Evolutionary conservation across 2,329 filamentous ascomycete species (phyloP).

Genomic region (Trichoderma cornu-damae): DNA sequence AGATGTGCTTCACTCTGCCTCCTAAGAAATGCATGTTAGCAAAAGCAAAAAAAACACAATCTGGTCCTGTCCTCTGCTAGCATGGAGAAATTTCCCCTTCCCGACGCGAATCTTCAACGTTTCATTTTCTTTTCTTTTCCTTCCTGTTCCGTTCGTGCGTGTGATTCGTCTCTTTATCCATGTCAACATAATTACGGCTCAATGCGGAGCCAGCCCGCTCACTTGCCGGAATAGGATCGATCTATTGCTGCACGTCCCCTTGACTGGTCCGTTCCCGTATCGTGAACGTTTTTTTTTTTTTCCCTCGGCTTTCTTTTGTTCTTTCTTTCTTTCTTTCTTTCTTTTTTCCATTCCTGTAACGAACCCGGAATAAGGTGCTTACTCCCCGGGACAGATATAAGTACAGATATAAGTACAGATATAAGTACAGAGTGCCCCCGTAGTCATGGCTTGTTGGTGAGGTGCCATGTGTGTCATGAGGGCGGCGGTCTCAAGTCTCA

Average conservation of each 20-base stretch:
- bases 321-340: not conserved
- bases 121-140: not conserved
- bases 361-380: not conserved
- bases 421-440: not conserved
- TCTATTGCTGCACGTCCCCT: conserved; percentile 14
- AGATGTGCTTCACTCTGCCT: not conserved
- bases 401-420: not conserved
- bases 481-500: not conserved
- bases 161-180: conserved; percentile 13
- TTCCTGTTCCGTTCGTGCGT: conserved; percentile 3
- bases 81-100: not conserved
- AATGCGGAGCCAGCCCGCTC: conserved; percentile 14
- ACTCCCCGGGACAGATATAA: not conserved
- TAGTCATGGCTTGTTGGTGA: not conserved
- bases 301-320: not conserved
- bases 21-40: not conserved
- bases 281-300: not conserved
- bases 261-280: not conserved
- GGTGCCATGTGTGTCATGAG: not conserved
- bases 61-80: not conserved
- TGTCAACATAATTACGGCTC: conserved; percentile 12
- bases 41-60: not conserved
- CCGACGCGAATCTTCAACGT: not conserved
- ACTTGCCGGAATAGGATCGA: conserved; percentile 18
- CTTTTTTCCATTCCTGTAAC: not conserved